phyloP scores from a whole-genome alignment of 2,329 filamentous ascomycete genomes.

The Ophiosphaerella herpotricha region DNA sequence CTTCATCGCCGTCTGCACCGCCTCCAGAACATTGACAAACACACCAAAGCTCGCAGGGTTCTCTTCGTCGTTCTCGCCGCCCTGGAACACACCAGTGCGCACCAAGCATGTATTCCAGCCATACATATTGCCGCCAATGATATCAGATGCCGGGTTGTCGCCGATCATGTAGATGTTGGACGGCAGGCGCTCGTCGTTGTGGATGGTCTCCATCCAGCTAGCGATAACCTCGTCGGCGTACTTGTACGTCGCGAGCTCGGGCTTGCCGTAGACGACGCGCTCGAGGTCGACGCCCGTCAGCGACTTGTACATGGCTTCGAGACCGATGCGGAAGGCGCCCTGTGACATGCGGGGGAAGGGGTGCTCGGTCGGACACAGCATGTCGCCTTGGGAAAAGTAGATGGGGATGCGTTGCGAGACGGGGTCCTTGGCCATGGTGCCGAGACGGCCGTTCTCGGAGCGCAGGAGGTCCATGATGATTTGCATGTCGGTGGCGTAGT shows the following conservation, averaged over 20 bases:
- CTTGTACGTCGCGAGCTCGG: slow-evolving; percentile 75
- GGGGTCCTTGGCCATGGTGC: slow-evolving; percentile 69
- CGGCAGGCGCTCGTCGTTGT: slow-evolving; percentile 71
- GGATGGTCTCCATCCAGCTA: slow-evolving; percentile 76
- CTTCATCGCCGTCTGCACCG: slow-evolving; percentile 67
- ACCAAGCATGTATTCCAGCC: slow-evolving; percentile 82
- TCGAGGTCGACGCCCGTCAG: slow-evolving; percentile 72
- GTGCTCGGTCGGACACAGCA: slow-evolving; percentile 64
- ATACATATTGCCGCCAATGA: slow-evolving; percentile 78
- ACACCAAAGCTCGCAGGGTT: slow-evolving; percentile 80
- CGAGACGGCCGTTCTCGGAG: slow-evolving; percentile 68
- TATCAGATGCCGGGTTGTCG: slow-evolving; percentile 75
- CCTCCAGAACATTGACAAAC: slow-evolving; percentile 73
- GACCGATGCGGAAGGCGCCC: slow-evolving; percentile 74
- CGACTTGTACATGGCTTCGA: slow-evolving; percentile 75
- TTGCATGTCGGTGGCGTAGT: slow-evolving; percentile 76
- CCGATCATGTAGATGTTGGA: slow-evolving; percentile 77
- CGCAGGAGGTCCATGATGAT: slow-evolving; percentile 76
- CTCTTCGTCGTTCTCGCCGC: slow-evolving; percentile 74
- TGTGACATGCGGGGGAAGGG: slow-evolving; percentile 72
- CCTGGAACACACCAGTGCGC: slow-evolving; percentile 78
- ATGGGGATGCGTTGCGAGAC: slow-evolving; percentile 70
- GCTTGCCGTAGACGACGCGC: slow-evolving; percentile 78
- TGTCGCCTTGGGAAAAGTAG: slow-evolving; percentile 71
- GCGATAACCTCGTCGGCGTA: slow-evolving; percentile 75